Evolutionary conservation across 192 early-diverging fungal genomes (phyloP).

Genomic region (Coemansia sp.): DNA sequence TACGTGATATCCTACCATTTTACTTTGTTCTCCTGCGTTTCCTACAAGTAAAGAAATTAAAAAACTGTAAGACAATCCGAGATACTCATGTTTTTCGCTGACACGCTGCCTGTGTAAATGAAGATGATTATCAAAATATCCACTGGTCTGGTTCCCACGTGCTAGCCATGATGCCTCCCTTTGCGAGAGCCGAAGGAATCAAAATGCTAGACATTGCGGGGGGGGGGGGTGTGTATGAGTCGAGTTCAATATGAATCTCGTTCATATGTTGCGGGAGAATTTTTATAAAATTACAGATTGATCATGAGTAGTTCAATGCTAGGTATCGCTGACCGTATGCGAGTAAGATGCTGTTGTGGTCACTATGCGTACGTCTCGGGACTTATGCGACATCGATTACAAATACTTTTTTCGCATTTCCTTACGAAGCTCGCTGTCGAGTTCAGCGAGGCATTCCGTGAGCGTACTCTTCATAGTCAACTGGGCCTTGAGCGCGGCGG

Average conservation of each 20-base stretch:
- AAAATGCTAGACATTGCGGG: background rate
- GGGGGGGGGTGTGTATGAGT: background rate
- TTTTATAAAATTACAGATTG: background rate
- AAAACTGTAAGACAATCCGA: background rate
- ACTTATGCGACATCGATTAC: background rate
- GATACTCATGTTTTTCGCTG: background rate
- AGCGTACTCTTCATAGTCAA: background rate
- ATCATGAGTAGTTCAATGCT: background rate
- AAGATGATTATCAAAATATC: background rate
- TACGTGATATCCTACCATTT: background rate
- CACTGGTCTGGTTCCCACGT: background rate
- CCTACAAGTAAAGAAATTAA: background rate
- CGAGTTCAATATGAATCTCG: background rate
- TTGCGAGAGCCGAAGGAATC: background rate
- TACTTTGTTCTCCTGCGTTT: background rate
- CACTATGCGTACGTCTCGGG: background rate
- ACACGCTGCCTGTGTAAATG: too few species aligned
- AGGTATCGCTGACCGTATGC: background rate
- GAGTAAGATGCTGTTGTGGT: background rate
- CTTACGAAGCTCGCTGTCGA: background rate
- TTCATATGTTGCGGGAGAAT: too few species aligned
- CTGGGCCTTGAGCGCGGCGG: background rate
- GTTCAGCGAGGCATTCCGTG: background rate
- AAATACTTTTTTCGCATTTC: background rate
- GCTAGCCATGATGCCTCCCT: background rate